Percentiles rank a stretch among this genome's conserved stretches.
Conservation (phyloP, 176 grass and related monocot genomes). For the Oropetium thomaeum region DNA sequence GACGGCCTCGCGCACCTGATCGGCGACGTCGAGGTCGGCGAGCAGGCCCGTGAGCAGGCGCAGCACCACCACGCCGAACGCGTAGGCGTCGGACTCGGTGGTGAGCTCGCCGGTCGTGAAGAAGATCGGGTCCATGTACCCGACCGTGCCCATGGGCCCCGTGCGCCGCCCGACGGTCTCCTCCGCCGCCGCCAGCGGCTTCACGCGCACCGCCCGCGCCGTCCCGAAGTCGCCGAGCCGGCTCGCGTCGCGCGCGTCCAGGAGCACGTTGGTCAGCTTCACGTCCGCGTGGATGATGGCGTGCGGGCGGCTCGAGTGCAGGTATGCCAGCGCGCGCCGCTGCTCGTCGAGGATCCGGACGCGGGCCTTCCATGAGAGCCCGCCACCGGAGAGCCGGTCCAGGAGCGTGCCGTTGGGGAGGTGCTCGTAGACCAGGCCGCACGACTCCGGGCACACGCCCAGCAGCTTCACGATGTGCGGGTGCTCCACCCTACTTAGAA, state of each 20-base stretch:
- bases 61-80: constrained; percentile 41
- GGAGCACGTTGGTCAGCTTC: constrained; percentile 68
- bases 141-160: constrained; percentile 44
- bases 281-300: constrained; percentile 71
- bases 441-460: constrained; percentile 61
- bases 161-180: constrained; percentile 40
- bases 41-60: constrained; percentile 40
- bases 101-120: constrained; percentile 47
- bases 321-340: constrained; percentile 52
- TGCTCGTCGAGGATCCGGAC: constrained; percentile 49
- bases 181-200: constrained; percentile 34
- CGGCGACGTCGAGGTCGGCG: constrained; percentile 36
- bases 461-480: constrained; percentile 56
- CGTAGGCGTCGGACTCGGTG: constrained; percentile 48
- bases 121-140: constrained; percentile 60
- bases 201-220: constrained; percentile 34
- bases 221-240: constrained; percentile 61
- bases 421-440: constrained; percentile 58
- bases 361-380: constrained; percentile 54
- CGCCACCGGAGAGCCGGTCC: constrained; percentile 26
- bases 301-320: constrained; percentile 50
- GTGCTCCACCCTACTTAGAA: constrained; percentile 56
- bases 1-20: constrained; percentile 36
- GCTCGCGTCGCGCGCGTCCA: constrained; percentile 39
- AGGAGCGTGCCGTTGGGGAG: constrained; percentile 57